Evolutionary conservation across 2,329 filamentous ascomycete genomes (phyloP), one percentile per base, ranked within the genome.

Genomic region (Colletotrichum orchidophilum): DNA sequence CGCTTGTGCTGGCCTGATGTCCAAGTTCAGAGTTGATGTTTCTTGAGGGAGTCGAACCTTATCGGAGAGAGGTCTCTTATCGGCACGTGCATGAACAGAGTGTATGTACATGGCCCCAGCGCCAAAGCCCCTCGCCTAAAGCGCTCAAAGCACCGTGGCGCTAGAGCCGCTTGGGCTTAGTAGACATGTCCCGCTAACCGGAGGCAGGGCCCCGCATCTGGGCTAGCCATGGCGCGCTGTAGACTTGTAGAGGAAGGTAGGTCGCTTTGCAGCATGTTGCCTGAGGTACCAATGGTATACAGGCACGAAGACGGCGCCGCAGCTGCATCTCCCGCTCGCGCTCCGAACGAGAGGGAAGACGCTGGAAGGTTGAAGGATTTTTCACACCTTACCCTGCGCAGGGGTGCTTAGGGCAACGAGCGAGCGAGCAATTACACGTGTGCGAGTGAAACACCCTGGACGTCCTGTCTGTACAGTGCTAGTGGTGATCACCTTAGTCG

Each of bases 321-420:
- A n/a, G 39, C 39, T 46, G 39, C 39, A 46, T 61, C 59, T 52
- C 42, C 24, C 29, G 42, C 21, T 46, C 18, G 39, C 39, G 39
- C 18, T 46, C 42, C 46, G 59, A 62, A 52, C 18, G 26, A 13
- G 27, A 42, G 49, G 26, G 68, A 71, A 71, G 50, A 71, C 31
- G 63, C 63, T 71, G 68, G 68, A 71, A 71, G 31, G 27, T 52
- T 67, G 57, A 71, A 67, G 57, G 57, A 61, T 50, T 67, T 67
- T 67, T 39, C 24, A 46, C 39, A 46, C 18, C 39, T 46, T 46
- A 46, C 31, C 15, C 54, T 54, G 26, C 13, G 39, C 49, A 26
- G 18, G 62, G 67, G 31, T 60, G 55, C 6, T 52, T 63, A 68
- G 64, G 68, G 58, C 58, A 39, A 35, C 46, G 42, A 60, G 66